phyloP scores from a whole-genome alignment of 768 basidiomycete genomes.

The Naganishia vaughanmartiniae region DNA sequence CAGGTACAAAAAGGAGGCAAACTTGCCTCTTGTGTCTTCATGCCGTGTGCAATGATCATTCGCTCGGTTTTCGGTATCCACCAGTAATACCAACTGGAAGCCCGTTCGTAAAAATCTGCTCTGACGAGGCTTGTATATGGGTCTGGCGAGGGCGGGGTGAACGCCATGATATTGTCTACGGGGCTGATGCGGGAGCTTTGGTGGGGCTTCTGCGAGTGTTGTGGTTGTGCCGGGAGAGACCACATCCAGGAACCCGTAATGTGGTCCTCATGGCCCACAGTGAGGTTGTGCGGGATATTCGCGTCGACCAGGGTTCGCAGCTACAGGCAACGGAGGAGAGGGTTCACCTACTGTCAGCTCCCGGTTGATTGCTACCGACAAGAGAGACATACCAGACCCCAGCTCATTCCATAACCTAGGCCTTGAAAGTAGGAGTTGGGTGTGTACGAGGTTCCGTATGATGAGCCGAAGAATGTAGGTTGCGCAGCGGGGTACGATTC shows the following conservation, averaged over 20 bases:
- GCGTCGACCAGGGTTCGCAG: slow-evolving; percentile 38
- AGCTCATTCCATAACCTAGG: slow-evolving; percentile 43
- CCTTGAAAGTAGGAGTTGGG: slow-evolving; percentile 41
- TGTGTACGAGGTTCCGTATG: slow-evolving; percentile 32
- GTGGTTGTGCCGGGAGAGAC: slow-evolving; percentile 22
- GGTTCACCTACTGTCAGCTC: neutral
- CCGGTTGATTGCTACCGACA: slow-evolving; percentile 6
- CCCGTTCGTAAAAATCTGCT: slow-evolving; percentile 32
- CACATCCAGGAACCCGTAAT: slow-evolving; percentile 38
- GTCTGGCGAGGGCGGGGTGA: slow-evolving; percentile 33
- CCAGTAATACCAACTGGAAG: slow-evolving; percentile 32
- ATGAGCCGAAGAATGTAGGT: slow-evolving; percentile 40
- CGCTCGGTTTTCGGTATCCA: slow-evolving; percentile 30
- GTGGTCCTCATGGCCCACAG: slow-evolving; percentile 38
- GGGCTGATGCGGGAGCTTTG: neutral
- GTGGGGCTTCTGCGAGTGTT: neutral
- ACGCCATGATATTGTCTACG: slow-evolving; percentile 26
- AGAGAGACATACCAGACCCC: slow-evolving; percentile 39
- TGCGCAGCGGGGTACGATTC: slow-evolving; percentile 28
- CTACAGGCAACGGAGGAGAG: slow-evolving; percentile 18
- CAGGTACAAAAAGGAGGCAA: neutral
- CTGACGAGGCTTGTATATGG: slow-evolving; percentile 37
- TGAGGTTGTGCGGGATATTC: slow-evolving; percentile 23
- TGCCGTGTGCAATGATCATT: slow-evolving; percentile 38
- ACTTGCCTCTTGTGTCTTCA: slow-evolving; percentile 38